These are phyloP conservation scores for Stygiomarasmius scandens DNA, from an alignment of 1,284 basidiomycete genomes.

Conservation along the genomic window DNA sequence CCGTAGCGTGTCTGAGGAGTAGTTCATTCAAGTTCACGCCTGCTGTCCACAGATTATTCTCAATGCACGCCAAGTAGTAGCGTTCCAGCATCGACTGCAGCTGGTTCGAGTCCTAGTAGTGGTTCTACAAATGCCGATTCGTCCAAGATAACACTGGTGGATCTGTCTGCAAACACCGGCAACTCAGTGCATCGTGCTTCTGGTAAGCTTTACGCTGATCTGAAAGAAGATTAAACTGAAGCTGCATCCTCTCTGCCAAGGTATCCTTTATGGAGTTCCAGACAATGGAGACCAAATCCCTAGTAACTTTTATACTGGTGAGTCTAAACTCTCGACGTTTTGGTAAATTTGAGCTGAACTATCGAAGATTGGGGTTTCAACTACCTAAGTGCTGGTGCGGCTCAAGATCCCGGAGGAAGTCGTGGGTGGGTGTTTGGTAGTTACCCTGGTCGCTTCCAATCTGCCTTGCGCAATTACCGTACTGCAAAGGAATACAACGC, in stretches of 20 bases:
- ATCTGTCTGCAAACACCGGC: slow-evolving; percentile 20
- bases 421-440: slow-evolving; percentile 21
- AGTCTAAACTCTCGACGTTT: neutral
- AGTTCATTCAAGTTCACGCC: no score
- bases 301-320: slow-evolving; percentile 20
- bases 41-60: no score
- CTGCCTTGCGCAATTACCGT: slow-evolving; percentile 22
- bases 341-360: neutral
- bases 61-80: no score
- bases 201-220: slow-evolving; percentile 22
- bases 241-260: no score
- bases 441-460: slow-evolving; percentile 18
- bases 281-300: slow-evolving; percentile 21
- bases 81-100: no score
- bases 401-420: slow-evolving; percentile 15
- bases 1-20: no score
- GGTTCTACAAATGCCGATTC: neutral
- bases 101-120: no score
- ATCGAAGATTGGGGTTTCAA: slow-evolving; percentile 25
- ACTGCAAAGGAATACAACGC: slow-evolving; percentile 20
- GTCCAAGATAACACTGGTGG: slow-evolving; percentile 18
- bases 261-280: no score
- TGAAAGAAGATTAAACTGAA: no score
- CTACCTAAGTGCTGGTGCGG: slow-evolving; percentile 23
- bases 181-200: slow-evolving; percentile 20